phyloP scores from a whole-genome alignment of 1,284 basidiomycete species.

The Malassezia brasiliensis region DNA sequence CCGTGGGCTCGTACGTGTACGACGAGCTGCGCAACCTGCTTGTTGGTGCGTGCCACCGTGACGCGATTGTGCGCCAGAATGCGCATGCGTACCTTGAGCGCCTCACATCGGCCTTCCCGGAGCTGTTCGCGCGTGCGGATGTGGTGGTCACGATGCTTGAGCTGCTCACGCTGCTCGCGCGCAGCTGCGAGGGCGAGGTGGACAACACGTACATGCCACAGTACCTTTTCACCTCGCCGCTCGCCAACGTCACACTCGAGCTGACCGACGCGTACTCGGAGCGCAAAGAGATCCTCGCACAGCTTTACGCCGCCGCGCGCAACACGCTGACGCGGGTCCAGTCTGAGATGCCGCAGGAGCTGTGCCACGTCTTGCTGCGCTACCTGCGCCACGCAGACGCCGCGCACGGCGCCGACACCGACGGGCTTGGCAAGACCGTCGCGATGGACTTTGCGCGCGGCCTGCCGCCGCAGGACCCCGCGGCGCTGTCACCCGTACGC shows the following conservation, averaged over 20 bases:
- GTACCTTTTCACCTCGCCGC: constrained; percentile 71
- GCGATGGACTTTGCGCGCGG: constrained; percentile 41
- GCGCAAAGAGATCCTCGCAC: constrained; percentile 71
- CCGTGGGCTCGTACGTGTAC: constrained; percentile 63
- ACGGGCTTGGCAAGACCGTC: constrained; percentile 35
- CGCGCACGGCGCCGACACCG: constrained; percentile 25
- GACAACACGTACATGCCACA: constrained; percentile 86
- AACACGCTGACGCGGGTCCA: constrained; percentile 77
- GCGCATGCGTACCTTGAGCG: constrained; percentile 74
- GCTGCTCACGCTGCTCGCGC: constrained; percentile 75
- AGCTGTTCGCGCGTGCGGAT: constrained; percentile 78
- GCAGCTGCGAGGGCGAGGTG: constrained; percentile 81
- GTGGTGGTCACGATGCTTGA: constrained; percentile 71
- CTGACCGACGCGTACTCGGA: constrained; percentile 78
- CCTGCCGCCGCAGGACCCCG: constrained; percentile 42
- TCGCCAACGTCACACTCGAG: constrained; percentile 63
- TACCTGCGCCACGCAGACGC: constrained; percentile 36
- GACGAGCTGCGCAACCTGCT: constrained; percentile 68
- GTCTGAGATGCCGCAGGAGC: constrained; percentile 75
- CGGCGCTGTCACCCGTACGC: constrained; percentile 19
- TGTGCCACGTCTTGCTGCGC: constrained; percentile 79
- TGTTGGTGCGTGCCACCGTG: constrained; percentile 70
- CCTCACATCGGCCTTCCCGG: constrained; percentile 84
- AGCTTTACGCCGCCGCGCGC: constrained; percentile 64
- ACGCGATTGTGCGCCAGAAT: constrained; percentile 68